Conservation (phyloP, 2,329 filamentous ascomycete species). For the Fusarium xyrophilum region DNA sequence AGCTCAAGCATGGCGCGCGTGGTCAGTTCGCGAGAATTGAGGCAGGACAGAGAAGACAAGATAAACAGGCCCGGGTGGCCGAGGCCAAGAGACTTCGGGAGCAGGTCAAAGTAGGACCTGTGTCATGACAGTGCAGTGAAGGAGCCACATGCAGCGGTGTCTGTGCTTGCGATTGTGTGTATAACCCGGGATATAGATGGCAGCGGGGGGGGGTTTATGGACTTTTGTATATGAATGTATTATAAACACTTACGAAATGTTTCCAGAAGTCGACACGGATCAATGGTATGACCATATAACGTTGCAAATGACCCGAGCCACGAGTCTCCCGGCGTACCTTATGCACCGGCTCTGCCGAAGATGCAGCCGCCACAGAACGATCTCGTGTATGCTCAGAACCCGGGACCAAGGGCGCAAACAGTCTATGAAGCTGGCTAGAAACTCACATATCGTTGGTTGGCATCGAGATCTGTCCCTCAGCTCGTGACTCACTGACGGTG, state of each 20-base stretch:
- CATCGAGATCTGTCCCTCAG: constrained; percentile 21
- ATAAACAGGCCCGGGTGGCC: constrained; percentile 47
- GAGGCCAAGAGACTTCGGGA: constrained; percentile 57
- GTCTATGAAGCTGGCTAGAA: background rate
- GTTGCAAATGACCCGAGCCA: constrained; percentile 7
- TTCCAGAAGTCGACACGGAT: constrained; percentile 14
- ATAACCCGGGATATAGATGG: constrained; percentile 12
- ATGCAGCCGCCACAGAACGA: background rate
- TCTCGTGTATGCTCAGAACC: constrained; percentile 4
- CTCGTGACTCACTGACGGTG: constrained; percentile 20
- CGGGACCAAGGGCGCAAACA: constrained; percentile 5
- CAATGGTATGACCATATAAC: constrained; percentile 1
- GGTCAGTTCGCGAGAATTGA: constrained; percentile 65
- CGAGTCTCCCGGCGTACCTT: background rate
- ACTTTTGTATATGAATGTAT: background rate
- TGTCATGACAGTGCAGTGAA: constrained; percentile 35
- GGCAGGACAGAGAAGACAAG: constrained; percentile 58
- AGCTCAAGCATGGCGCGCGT: constrained; percentile 82
- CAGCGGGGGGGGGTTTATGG: constrained; percentile 9
- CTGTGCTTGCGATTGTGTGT: constrained; percentile 24
- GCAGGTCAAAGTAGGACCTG: constrained; percentile 62
- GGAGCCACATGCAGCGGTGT: constrained; percentile 1
- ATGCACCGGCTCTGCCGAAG: constrained; percentile 16
- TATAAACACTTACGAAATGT: constrained; percentile 2
- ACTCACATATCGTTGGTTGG: background rate